phyloP scores from a whole-genome alignment of 495 filamentous ascomycete species.

The Elaphomyces granulatus region DNA sequence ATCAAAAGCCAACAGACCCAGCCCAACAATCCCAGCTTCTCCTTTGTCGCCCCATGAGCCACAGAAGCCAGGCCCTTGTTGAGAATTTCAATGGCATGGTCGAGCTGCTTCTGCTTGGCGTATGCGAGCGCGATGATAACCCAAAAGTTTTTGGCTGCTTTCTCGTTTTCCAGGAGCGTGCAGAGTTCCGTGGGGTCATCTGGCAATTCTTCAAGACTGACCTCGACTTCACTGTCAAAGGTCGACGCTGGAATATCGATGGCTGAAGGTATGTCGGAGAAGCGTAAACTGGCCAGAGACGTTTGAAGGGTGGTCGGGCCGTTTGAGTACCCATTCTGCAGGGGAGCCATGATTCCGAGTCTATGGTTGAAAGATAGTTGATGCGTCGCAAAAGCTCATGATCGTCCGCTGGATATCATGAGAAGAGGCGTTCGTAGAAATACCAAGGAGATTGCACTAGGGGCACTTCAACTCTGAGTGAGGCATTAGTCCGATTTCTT shows the following conservation, averaged over 20 bases:
- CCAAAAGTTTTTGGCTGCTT: constrained; percentile 78
- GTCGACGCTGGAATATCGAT: constrained; percentile 83
- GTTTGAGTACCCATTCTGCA: constrained; percentile 41
- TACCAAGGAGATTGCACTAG: not conserved
- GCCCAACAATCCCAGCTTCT: constrained; percentile 71
- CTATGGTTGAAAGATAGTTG: not conserved
- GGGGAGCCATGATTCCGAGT: constrained; percentile 39
- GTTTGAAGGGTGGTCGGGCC: constrained; percentile 15
- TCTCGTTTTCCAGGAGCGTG: constrained; percentile 82
- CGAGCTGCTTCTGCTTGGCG: constrained; percentile 82
- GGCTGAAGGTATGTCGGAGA: constrained; percentile 73
- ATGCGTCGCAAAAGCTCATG: too few relatives aligned
- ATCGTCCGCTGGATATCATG: too few relatives aligned
- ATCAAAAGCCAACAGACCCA: constrained; percentile 88
- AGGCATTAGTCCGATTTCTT: too few relatives aligned
- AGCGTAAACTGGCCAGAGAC: constrained; percentile 37
- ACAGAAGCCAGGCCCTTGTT: constrained; percentile 66
- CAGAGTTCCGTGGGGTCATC: constrained; percentile 96
- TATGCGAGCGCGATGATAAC: constrained; percentile 95
- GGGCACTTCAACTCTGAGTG: too few relatives aligned
- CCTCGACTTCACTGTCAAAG: constrained; percentile 78
- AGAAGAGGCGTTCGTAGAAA: not conserved
- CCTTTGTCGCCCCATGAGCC: constrained; percentile 53
- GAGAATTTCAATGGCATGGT: constrained; percentile 89
- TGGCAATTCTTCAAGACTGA: constrained; percentile 74